Conservation (phyloP, 2,329 filamentous ascomycete species). For the Fusarium sp. region DNA sequence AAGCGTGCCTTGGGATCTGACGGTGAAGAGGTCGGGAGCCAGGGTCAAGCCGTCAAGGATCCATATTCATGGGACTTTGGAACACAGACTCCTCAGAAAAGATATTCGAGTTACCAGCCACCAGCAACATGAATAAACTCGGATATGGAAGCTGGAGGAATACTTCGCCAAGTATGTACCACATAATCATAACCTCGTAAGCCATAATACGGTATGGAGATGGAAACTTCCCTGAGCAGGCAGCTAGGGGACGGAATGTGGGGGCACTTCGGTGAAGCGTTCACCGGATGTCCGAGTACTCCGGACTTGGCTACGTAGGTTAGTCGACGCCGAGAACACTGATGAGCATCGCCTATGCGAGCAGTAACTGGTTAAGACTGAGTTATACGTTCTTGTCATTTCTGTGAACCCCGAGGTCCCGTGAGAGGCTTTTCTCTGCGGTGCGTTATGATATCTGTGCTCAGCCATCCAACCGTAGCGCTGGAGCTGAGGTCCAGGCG, state of each 20-base stretch:
- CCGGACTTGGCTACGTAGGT: not conserved
- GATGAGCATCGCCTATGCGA: not conserved
- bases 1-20: conserved; percentile 22
- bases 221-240: conserved; percentile 11
- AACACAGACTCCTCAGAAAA: conserved; percentile 8
- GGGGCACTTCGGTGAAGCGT: conserved; percentile 2
- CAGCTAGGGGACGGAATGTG: conserved; percentile 29
- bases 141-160: conserved; percentile 1
- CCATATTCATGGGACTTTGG: conserved; percentile 20
- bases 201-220: not conserved
- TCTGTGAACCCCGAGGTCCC: conserved; percentile 9
- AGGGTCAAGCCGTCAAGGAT: conserved; percentile 16
- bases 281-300: not conserved
- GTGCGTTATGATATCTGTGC: conserved; percentile 21
- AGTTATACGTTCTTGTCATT: not conserved
- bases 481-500: conserved; percentile 15
- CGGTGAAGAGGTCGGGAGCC: conserved; percentile 14
- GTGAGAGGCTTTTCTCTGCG: conserved; percentile 2
- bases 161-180: conserved; percentile 1
- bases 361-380: not conserved
- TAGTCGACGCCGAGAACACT: not conserved
- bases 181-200: conserved; percentile 16
- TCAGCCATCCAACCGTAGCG: conserved; percentile 30
- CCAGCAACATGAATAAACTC: not conserved
- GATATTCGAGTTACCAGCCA: not conserved